Conservation (phyloP, 2,329 filamentous ascomycete genomes). For the Coleophoma eucalyptorum region DNA sequence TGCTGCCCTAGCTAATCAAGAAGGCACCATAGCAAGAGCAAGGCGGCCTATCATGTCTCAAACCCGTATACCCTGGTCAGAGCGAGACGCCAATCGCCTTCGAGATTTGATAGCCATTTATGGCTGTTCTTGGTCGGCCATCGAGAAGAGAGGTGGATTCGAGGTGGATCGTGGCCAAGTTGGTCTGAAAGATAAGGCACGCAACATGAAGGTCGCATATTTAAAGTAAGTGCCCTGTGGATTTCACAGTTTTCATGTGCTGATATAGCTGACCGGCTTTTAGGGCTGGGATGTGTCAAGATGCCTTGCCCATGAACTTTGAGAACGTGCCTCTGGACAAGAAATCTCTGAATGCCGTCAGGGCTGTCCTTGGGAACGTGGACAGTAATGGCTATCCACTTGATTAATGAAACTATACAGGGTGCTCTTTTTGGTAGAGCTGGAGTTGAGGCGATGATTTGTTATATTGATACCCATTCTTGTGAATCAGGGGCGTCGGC, state of each 20-base stretch:
- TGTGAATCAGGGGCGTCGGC: neutral
- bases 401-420: neutral
- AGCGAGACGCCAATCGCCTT: slow-evolving; percentile 37
- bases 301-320: neutral
- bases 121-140: slow-evolving; percentile 41
- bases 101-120: slow-evolving; percentile 41
- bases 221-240: slow-evolving; percentile 34
- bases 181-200: slow-evolving; percentile 49
- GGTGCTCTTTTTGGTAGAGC: no score
- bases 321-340: slow-evolving; percentile 1
- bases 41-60: slow-evolving; percentile 2
- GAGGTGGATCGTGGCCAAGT: slow-evolving; percentile 36
- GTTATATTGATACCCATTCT: neutral
- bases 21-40: neutral
- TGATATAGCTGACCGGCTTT: neutral
- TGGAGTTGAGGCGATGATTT: neutral
- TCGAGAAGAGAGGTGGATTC: slow-evolving; percentile 33
- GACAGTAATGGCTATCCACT: neutral
- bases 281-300: neutral
- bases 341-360: slow-evolving; percentile 8
- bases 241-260: neutral
- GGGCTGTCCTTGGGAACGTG: neutral
- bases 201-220: slow-evolving; percentile 45
- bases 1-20: slow-evolving; percentile 3
- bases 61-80: slow-evolving; percentile 28